A percentile compares a stretch with the other conserved stretches of the same genome.
phyloP scores from a whole-genome alignment of 208 protist species.

The Leptomonas seymouri region DNA sequence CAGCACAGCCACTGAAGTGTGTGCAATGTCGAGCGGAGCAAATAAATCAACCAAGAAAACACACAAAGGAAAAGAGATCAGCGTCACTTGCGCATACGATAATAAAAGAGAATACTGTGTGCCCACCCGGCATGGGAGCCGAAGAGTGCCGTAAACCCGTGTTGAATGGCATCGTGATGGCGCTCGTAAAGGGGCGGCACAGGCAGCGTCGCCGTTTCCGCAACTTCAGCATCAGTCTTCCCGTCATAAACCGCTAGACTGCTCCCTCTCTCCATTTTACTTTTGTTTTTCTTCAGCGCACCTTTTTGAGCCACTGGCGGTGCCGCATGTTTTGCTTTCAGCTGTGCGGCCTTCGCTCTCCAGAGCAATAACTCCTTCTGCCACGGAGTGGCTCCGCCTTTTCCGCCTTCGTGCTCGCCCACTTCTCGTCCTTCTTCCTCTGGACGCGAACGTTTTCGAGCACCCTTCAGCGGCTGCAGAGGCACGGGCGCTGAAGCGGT shows the following conservation, averaged over 20 bases:
- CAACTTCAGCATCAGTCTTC: too few relatives aligned
- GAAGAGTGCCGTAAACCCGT: conserved; percentile 61
- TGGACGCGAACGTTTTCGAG: conserved; percentile 4
- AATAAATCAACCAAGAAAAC: too few relatives aligned
- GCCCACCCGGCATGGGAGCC: conserved; percentile 74
- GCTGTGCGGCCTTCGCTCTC: conserved; percentile 16
- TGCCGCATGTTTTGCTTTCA: conserved; percentile 9
- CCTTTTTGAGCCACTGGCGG: not conserved
- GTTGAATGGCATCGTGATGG: conserved; percentile 81
- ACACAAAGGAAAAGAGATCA: not conserved
- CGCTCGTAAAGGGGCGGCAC: conserved; percentile 38
- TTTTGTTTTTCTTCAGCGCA: conserved; percentile 2
- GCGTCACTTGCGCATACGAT: conserved; percentile 36
- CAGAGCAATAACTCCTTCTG: conserved; percentile 20
- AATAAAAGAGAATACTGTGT: conserved; percentile 79
- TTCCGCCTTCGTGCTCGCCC: not conserved
- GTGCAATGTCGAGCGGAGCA: too few relatives aligned
- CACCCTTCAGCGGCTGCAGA: not conserved
- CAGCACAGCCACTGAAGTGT: too few relatives aligned
- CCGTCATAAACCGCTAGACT: too few relatives aligned
- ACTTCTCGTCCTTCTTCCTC: not conserved
- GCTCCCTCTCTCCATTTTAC: conserved; percentile 1
- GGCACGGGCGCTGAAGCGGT: not conserved
- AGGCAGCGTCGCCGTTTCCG: conserved; percentile 1
- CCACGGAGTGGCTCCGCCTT: not conserved